Evolutionary conservation across 2,329 filamentous ascomycete species (phyloP).

Genomic region (Colletotrichum costaricense): DNA sequence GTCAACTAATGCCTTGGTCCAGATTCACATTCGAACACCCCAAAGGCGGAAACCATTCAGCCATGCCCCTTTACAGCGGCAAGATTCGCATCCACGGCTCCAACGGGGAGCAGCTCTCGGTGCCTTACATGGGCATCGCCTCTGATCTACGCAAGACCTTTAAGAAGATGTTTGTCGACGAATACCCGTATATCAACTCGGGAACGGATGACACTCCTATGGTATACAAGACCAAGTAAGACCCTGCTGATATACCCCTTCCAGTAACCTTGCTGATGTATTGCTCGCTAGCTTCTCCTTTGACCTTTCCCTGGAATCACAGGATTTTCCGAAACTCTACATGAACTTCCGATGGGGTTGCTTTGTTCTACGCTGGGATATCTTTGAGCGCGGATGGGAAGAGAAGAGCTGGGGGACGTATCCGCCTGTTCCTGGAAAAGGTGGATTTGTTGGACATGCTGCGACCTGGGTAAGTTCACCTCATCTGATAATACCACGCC

Average conservation of each 20-base stretch:
- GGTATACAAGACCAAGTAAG: constrained; percentile 30
- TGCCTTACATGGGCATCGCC: constrained; percentile 50
- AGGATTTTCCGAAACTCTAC: constrained; percentile 30
- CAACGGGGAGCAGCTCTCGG: constrained; percentile 52
- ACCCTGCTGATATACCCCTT: neutral
- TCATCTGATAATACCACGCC: neutral
- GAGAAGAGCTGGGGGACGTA: constrained; percentile 52
- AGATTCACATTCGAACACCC: constrained; percentile 44
- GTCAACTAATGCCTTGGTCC: neutral
- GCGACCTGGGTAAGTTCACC: constrained; percentile 24
- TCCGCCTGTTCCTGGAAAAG: constrained; percentile 50
- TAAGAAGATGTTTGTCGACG: neutral
- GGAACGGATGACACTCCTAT: neutral
- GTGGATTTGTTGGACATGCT: constrained; percentile 51
- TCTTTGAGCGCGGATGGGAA: constrained; percentile 52
- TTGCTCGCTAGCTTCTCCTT: constrained; percentile 19
- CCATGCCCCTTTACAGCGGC: constrained; percentile 56
- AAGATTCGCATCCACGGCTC: constrained; percentile 54
- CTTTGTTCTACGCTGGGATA: constrained; percentile 36
- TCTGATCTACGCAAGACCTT: constrained; percentile 19
- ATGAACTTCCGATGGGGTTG: constrained; percentile 26
- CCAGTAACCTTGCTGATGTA: neutral
- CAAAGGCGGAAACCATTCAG: constrained; percentile 39
- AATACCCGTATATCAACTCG: constrained; percentile 11
- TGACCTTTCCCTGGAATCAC: constrained; percentile 13